These are phyloP conservation scores for Clarireedia paspali DNA, from an alignment of 2,329 filamentous ascomycete species.

Conservation along the genomic window DNA sequence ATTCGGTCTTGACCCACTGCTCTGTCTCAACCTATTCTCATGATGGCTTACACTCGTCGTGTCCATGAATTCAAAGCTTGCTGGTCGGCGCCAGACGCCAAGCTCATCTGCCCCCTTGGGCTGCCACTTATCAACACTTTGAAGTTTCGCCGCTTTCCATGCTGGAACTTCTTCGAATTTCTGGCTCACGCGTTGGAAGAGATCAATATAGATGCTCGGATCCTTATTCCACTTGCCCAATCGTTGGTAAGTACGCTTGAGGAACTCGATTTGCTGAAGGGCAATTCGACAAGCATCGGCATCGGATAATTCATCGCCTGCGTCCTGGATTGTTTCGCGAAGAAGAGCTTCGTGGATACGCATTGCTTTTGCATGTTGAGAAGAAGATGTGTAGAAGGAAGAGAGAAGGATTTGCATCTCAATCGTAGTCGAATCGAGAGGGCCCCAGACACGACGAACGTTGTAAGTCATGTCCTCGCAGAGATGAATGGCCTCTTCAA, in stretches of 20 bases:
- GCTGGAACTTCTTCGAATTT: conserved; percentile 12
- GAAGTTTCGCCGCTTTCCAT: conserved; percentile 12
- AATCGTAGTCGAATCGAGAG: conserved; percentile 18
- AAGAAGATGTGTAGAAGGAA: conserved; percentile 15
- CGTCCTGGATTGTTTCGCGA: conserved; percentile 21
- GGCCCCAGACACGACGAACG: conserved; percentile 20
- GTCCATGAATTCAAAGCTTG: conserved; percentile 13
- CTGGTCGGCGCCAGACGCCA: conserved; percentile 13
- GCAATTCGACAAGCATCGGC: conserved; percentile 26
- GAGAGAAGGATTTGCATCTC: conserved; percentile 19
- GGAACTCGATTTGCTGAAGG: conserved; percentile 28
- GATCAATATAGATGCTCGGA: conserved; percentile 12
- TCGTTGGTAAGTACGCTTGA: conserved; percentile 35
- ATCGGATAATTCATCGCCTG: conserved; percentile 18
- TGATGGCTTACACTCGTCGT: conserved; percentile 8
- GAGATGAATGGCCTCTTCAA: conserved; percentile 14
- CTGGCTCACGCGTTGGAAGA: conserved; percentile 13
- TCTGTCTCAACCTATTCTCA: conserved; percentile 14
- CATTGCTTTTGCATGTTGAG: conserved; percentile 15
- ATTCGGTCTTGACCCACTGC: conserved; percentile 6
- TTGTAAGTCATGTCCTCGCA: conserved; percentile 24
- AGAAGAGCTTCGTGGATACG: conserved; percentile 19
- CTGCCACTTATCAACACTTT: conserved; percentile 14
- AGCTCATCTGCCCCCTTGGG: conserved; percentile 11
- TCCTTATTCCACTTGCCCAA: conserved; percentile 32